Conservation (phyloP, 768 basidiomycete species). For the Boletus sp. region DNA sequence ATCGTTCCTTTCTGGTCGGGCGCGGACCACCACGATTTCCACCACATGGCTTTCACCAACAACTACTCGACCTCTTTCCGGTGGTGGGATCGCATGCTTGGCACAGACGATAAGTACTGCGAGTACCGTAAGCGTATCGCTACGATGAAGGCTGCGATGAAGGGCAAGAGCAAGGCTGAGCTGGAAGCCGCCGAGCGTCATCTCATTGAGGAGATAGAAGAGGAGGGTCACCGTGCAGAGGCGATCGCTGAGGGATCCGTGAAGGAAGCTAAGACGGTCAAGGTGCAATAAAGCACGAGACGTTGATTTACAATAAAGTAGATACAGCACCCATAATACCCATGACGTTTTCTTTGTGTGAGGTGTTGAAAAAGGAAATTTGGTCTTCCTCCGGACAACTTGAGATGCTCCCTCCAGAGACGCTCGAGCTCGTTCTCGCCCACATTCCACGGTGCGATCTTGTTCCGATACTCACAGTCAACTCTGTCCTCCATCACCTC, state of each 20-base stretch:
- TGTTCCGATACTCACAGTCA: constrained; percentile 21
- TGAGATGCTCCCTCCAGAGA: constrained; percentile 37
- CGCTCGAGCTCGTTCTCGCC: constrained; percentile 33
- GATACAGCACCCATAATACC: constrained; percentile 8
- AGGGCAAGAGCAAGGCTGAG: constrained; percentile 53
- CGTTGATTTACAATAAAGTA: background rate
- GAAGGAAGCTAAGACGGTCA: constrained; percentile 18
- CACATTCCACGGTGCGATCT: constrained; percentile 30
- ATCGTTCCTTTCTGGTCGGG: constrained; percentile 96
- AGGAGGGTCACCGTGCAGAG: constrained; percentile 71
- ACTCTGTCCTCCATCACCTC: constrained; percentile 26
- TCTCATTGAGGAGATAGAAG: constrained; percentile 68
- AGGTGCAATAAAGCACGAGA: constrained; percentile 24
- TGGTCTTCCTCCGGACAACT: no score
- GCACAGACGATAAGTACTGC: constrained; percentile 88
- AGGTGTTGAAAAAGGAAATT: no score
- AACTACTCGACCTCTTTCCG: constrained; percentile 94
- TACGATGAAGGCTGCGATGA: constrained; percentile 57
- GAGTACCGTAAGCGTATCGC: constrained; percentile 69
- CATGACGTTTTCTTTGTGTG: background rate
- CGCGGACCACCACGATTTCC: constrained; percentile 97
- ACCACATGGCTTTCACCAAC: constrained; percentile 95
- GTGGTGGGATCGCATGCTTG: constrained; percentile 87
- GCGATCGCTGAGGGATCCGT: constrained; percentile 44
- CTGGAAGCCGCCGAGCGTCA: constrained; percentile 54